Conservation (phyloP, 768 basidiomycete species). For the Leucocoprinus leucothites region DNA sequence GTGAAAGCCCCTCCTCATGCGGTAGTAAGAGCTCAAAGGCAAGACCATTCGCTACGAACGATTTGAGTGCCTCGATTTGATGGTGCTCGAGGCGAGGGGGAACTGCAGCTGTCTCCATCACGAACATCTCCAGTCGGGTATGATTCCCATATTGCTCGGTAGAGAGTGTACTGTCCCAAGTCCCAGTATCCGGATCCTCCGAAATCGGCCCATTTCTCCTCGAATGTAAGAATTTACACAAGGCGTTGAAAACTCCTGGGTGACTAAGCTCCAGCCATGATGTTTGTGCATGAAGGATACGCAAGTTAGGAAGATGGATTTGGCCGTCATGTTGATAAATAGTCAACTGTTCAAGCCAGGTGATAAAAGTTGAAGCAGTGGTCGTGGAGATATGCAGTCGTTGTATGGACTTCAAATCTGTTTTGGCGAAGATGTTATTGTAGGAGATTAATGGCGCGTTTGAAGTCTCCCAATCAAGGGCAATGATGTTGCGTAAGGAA, state of each 20-base stretch:
- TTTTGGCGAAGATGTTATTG: background rate
- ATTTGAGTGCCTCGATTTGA: background rate
- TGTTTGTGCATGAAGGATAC: background rate
- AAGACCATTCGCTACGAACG: background rate
- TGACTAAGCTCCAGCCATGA: background rate
- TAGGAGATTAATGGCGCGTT: background rate
- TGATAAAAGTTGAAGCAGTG: background rate
- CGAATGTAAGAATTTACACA: background rate
- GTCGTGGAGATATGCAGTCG: background rate
- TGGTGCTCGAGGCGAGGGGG: background rate
- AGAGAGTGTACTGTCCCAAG: background rate
- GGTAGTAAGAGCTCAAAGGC: background rate
- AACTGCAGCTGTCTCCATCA: background rate
- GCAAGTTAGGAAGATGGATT: background rate
- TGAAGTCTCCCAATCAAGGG: background rate
- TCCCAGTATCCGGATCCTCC: background rate
- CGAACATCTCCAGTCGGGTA: background rate
- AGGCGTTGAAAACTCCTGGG: background rate
- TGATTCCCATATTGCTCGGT: background rate
- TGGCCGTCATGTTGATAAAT: background rate
- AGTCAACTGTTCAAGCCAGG: background rate
- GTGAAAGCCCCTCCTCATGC: background rate
- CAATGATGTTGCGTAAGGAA: background rate
- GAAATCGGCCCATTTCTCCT: background rate
- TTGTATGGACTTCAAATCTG: background rate